Conservation (phyloP, 306 rosid species). For the Trifolium repens region DNA sequence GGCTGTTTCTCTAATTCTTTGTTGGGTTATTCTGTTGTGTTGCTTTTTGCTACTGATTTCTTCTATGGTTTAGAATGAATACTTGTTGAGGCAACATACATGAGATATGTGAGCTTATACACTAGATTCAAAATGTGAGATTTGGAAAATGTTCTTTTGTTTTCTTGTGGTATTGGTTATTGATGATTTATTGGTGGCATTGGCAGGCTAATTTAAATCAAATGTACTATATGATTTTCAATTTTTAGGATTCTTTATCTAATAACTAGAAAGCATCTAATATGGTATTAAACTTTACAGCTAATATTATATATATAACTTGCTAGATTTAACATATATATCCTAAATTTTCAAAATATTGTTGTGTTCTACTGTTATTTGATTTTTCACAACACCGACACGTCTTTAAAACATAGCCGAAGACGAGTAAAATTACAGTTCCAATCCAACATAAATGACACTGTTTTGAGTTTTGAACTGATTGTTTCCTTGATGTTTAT, state of each 20-base stretch:
- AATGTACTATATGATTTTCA: slow-evolving; percentile 1
- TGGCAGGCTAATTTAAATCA: not conserved
- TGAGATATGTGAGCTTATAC: slow-evolving; percentile 27
- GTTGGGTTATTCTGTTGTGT: slow-evolving; percentile 14
- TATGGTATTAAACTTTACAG: slow-evolving; percentile 3
- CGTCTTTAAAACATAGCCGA: not conserved
- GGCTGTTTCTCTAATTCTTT: slow-evolving; percentile 7
- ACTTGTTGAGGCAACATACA: not conserved
- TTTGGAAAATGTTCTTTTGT: not conserved
- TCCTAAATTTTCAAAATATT: not conserved
- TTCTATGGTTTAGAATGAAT: slow-evolving; percentile 6
- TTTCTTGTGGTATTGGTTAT: slow-evolving; percentile 16
- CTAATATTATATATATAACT: not conserved
- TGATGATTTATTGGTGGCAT: not conserved
- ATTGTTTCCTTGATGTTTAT: slow-evolving; percentile 24
- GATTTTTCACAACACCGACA: slow-evolving; percentile 28
- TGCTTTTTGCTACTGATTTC: slow-evolving; percentile 30
- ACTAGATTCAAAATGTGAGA: slow-evolving; percentile 7
- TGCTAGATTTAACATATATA: not conserved
- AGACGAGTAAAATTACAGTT: slow-evolving; percentile 18
- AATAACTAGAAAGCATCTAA: slow-evolving; percentile 16
- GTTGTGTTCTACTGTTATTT: not conserved
- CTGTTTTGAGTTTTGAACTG: slow-evolving; percentile 26
- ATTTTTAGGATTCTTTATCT: slow-evolving; percentile 8
- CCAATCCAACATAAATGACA: slow-evolving; percentile 8